Base-by-base conservation (phyloP, 495 filamentous ascomycete genomes). In the Daldinia vernicosa region DNA sequence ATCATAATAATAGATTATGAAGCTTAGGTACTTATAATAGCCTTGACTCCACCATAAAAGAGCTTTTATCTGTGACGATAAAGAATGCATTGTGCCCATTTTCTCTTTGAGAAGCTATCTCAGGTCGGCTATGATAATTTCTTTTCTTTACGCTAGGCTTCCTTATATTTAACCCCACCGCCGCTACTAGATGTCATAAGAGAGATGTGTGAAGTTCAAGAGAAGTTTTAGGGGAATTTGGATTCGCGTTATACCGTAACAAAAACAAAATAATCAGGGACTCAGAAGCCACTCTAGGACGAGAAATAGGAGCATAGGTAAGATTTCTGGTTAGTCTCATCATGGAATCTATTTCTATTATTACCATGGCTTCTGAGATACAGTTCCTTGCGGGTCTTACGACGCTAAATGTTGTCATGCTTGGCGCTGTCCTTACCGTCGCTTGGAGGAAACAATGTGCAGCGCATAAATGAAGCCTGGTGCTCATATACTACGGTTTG, bases 381-480 rank as follows among this genome's bases (percentile, higher is more conserved):
- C 63, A 71, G 9, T 17, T 71, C 33, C n/a, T 67, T 17, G 69
- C 57, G 26, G 24, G 11, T 14, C 2, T 67, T n/a, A 61, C 53
- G 24, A 47, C 53, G 63, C 4, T 63, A 17, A 71, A 71, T 19
- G 30, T 71, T 54, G 5, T 27, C 45, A 12, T 60, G 24, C 59
- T 72, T 35, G 53, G 24, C 30, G 37, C 35, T 32, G 59, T 72
- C 30, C 63, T 72, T 4, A 15, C 22, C 4, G 11, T 15, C 6
- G 28, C 53, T 37, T 62, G 39, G 63, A 58, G 22, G 58, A 39
- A 56, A n/a, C 58, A 59, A 37, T 57, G 39, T 12, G 17, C 8
- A 4, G 22, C 5, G 22, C 12, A 14, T 2, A 43, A n/a, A 30
- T 56, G 8, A 37, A 9, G 14, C 9, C 35, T n/a, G 6, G 33